Conservation (phyloP, 192 early-diverging fungal genomes). For the Oehlia diaphana region DNA sequence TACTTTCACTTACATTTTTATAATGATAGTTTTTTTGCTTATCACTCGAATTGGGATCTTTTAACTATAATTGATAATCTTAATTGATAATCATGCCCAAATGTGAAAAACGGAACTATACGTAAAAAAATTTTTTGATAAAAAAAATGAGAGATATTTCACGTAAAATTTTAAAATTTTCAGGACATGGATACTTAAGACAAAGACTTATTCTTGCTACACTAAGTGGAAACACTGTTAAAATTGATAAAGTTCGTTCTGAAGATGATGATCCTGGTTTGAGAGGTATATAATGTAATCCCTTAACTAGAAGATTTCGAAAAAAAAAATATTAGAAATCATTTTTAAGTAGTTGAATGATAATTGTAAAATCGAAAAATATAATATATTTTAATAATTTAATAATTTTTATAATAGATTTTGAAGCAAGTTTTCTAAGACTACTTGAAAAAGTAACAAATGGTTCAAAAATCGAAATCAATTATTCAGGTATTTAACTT, state of each 20-base stretch:
- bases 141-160: not conserved
- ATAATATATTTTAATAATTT: not conserved
- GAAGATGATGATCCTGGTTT: slow-evolving; percentile 88
- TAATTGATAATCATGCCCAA: no score
- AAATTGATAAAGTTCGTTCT: slow-evolving; percentile 88
- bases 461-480: slow-evolving; percentile 90
- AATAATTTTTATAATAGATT: slow-evolving; percentile 60
- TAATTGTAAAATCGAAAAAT: not conserved
- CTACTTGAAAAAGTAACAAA: slow-evolving; percentile 94
- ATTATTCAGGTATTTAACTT: slow-evolving; percentile 71
- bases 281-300: slow-evolving; percentile 39
- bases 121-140: not conserved
- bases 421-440: slow-evolving; percentile 85
- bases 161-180: slow-evolving; percentile 55
- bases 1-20: no score
- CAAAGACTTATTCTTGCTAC: slow-evolving; percentile 90
- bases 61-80: no score
- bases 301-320: no score
- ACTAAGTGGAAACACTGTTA: slow-evolving; percentile 76
- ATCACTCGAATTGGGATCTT: no score
- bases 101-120: no score
- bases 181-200: slow-evolving; percentile 85
- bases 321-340: no score
- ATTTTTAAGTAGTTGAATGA: not conserved
- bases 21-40: no score